Conservation (phyloP, 2,329 filamentous ascomycete genomes). For the Fusarium sp. region DNA sequence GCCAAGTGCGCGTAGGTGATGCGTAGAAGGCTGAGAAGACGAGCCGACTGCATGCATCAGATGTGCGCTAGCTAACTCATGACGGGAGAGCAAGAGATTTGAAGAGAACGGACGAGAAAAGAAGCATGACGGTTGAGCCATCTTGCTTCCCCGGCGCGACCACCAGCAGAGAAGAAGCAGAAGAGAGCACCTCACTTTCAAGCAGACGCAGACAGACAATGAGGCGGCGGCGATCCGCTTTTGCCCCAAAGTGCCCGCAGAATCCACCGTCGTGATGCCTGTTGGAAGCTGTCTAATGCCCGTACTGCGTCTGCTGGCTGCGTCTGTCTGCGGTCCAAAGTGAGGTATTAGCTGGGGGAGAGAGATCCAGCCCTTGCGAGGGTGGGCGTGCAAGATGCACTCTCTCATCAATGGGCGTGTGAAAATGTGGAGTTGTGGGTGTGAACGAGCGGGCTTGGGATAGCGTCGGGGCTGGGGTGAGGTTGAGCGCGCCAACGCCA, state of each 20-base stretch:
- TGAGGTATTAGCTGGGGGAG: slow-evolving; percentile 27
- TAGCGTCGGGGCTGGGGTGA: slow-evolving; percentile 35
- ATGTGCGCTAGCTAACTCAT: slow-evolving; percentile 32
- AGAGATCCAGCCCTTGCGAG: not conserved
- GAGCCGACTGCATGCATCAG: slow-evolving; percentile 32
- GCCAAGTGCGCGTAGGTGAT: slow-evolving; percentile 2
- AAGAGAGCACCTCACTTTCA: not conserved
- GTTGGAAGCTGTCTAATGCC: not conserved
- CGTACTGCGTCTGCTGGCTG: slow-evolving; percentile 9
- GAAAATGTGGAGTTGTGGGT: slow-evolving; percentile 27
- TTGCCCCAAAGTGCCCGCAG: slow-evolving; percentile 3
- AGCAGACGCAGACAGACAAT: not conserved
- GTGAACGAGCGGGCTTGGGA: slow-evolving; percentile 32
- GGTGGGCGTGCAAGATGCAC: slow-evolving; percentile 16
- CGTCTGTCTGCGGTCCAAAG: slow-evolving; percentile 13
- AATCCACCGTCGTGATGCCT: slow-evolving; percentile 8
- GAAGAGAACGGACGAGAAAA: slow-evolving; percentile 11
- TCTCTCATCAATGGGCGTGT: slow-evolving; percentile 13
- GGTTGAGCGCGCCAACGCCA: slow-evolving; percentile 34
- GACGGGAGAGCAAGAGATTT: slow-evolving; percentile 16
- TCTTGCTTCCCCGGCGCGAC: not conserved
- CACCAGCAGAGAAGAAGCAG: slow-evolving; percentile 11
- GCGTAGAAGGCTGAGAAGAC: slow-evolving; percentile 35
- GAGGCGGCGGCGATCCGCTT: slow-evolving; percentile 8
- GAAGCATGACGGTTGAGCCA: slow-evolving; percentile 13